Conservation (phyloP, 2,329 filamentous ascomycete genomes). For the Ilyonectria robusta region DNA sequence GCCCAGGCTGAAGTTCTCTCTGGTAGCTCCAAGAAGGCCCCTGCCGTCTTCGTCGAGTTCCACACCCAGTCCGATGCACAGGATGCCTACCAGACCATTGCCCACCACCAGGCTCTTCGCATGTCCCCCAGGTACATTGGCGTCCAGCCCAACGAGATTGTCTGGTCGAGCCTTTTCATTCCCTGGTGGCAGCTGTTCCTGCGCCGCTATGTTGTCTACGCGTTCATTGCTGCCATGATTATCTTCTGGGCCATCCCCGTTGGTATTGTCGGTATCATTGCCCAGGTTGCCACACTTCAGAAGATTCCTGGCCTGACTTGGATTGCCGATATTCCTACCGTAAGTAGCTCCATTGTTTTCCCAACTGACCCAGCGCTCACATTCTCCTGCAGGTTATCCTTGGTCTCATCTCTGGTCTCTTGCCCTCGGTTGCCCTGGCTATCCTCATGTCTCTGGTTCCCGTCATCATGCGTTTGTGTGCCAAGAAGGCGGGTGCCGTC, state of each 20-base stretch:
- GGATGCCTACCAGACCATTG: slow-evolving; percentile 83
- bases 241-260: slow-evolving; percentile 88
- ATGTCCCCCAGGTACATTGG: slow-evolving; percentile 90
- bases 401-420: slow-evolving; percentile 85
- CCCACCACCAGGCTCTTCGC: slow-evolving; percentile 85
- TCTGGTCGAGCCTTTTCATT: slow-evolving; percentile 84
- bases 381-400: slow-evolving; percentile 63
- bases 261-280: slow-evolving; percentile 85
- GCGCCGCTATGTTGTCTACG: slow-evolving; percentile 74
- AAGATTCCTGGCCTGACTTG: slow-evolving; percentile 79
- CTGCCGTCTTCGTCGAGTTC: slow-evolving; percentile 95
- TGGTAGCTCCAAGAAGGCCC: slow-evolving; percentile 74
- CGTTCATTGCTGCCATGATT: slow-evolving; percentile 79
- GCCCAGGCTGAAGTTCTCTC: slow-evolving; percentile 74
- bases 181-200: slow-evolving; percentile 83
- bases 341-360: slow-evolving; percentile 30
- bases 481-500: slow-evolving; percentile 83
- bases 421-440: slow-evolving; percentile 85
- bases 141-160: slow-evolving; percentile 82
- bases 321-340: slow-evolving; percentile 77
- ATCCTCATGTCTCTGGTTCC: slow-evolving; percentile 88
- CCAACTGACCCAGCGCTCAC: slow-evolving; percentile 16
- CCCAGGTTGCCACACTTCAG: slow-evolving; percentile 83
- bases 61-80: slow-evolving; percentile 86
- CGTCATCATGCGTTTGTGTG: slow-evolving; percentile 74